Conservation (phyloP, 257 asterid species). For the Plantago ovata region DNA sequence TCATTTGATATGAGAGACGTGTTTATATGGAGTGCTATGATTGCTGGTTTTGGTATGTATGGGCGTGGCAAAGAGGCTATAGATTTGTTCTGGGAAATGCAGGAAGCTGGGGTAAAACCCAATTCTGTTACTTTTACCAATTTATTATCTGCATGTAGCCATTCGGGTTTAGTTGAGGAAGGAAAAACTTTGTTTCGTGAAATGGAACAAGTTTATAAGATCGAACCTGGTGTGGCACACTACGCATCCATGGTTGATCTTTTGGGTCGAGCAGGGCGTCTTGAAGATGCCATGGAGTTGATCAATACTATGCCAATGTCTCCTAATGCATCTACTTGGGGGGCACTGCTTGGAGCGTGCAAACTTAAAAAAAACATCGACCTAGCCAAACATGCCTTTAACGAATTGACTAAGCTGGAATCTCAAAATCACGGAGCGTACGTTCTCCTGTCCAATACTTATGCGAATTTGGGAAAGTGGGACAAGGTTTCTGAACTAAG, state of each 20-base stretch:
- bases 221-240: slow-evolving; percentile 55
- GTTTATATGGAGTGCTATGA: slow-evolving; percentile 80
- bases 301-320: slow-evolving; percentile 54
- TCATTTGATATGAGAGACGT: slow-evolving; percentile 52
- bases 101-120: slow-evolving; percentile 57
- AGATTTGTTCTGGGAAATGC: slow-evolving; percentile 57
- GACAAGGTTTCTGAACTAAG: slow-evolving; percentile 57
- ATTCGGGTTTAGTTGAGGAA: too few relatives aligned
- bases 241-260: slow-evolving; percentile 80
- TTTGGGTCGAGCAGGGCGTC: slow-evolving; percentile 71
- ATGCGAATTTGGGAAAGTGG: slow-evolving; percentile 63
- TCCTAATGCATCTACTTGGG: slow-evolving; percentile 63
- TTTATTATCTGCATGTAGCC: slow-evolving; percentile 63
- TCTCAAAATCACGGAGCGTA: slow-evolving; percentile 70
- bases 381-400: slow-evolving; percentile 56
- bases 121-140: slow-evolving; percentile 62
- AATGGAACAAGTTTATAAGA: slow-evolving; percentile 47
- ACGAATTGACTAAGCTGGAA: slow-evolving; percentile 51
- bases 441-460: slow-evolving; percentile 57
- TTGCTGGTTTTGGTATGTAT: slow-evolving; percentile 77
- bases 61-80: slow-evolving; percentile 66
- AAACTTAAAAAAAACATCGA: slow-evolving; percentile 48
- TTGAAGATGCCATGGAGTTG: slow-evolving; percentile 53
- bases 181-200: slow-evolving; percentile 45
- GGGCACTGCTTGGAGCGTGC: slow-evolving; percentile 79